Conservation (phyloP, 441 rosid genomes). For the Eruca vesicaria region DNA sequence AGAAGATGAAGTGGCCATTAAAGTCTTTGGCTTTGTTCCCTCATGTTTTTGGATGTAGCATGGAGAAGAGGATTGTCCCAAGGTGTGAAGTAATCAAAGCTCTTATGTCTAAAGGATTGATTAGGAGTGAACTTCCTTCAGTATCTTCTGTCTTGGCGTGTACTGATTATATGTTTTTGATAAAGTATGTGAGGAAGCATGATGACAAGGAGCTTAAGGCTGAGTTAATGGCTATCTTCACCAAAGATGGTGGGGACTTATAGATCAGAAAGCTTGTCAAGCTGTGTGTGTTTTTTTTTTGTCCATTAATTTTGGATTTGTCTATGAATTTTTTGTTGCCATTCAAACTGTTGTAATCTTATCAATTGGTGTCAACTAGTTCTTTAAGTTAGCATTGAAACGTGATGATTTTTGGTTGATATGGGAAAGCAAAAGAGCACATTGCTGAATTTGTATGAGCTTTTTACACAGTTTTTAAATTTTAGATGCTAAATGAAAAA, state of each 20-base stretch:
- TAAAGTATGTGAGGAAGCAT: constrained; percentile 20
- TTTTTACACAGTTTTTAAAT: too few species aligned
- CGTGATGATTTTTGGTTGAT: not conserved
- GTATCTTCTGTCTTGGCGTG: not conserved
- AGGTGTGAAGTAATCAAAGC: not conserved
- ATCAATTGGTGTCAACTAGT: not conserved
- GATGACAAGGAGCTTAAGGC: constrained; percentile 3
- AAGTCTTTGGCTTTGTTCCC: not conserved
- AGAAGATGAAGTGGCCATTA: not conserved
- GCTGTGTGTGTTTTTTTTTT: not conserved
- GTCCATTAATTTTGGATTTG: not conserved
- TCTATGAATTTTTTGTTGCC: not conserved
- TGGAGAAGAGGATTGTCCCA: not conserved
- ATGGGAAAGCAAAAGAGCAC: too few species aligned
- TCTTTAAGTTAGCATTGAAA: not conserved
- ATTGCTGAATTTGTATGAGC: too few species aligned
- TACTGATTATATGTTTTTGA: constrained; percentile 1
- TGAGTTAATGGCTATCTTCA: constrained; percentile 15
- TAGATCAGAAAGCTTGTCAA: not conserved
- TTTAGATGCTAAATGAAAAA: too few species aligned
- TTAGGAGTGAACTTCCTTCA: not conserved
- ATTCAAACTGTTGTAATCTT: not conserved
- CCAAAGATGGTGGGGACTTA: not conserved
- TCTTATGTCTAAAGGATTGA: not conserved
- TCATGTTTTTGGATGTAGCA: not conserved